These are phyloP conservation scores for Chalciporus pseudorubinellus DNA, from an alignment of 768 basidiomycete species.

Conservation along the genomic window DNA sequence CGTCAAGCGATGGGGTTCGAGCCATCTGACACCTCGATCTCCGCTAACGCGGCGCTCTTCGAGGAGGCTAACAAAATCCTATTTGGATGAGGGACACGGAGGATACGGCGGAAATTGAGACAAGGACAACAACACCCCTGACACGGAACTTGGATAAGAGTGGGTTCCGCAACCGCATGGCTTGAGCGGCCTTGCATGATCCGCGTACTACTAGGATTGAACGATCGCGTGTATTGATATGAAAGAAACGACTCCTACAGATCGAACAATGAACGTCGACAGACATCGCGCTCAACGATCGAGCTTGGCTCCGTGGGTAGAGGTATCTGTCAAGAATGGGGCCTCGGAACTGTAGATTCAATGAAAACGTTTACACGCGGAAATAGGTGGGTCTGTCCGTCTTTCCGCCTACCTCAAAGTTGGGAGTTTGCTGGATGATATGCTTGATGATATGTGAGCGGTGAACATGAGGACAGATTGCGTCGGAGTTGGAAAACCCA, in stretches of 20 bases:
- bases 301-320: neutral
- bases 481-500: too few relatives aligned
- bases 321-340: too few relatives aligned
- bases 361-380: neutral
- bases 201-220: too few relatives aligned
- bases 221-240: too few relatives aligned
- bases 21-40: slow-evolving; percentile 24
- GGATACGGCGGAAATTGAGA: neutral
- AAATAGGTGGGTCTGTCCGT: neutral
- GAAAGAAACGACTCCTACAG: neutral
- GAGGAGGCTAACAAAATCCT: slow-evolving; percentile 28
- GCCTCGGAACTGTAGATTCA: neutral
- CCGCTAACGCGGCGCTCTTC: slow-evolving; percentile 18
- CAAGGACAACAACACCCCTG: too few relatives aligned
- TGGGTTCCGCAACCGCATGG: too few relatives aligned
- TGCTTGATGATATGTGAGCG: too few relatives aligned
- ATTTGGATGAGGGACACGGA: slow-evolving; percentile 11
- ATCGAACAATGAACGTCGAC: neutral
- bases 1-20: slow-evolving; percentile 44
- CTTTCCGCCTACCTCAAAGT: too few relatives aligned
- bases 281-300: neutral
- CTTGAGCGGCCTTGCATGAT: too few relatives aligned
- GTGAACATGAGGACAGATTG: too few relatives aligned
- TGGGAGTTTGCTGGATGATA: too few relatives aligned
- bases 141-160: too few relatives aligned